Evolutionary conservation across 257 asterid species (phyloP), one percentile per base, ranked within the genome.

Genomic region (Haberlea rhodopensis): DNA sequence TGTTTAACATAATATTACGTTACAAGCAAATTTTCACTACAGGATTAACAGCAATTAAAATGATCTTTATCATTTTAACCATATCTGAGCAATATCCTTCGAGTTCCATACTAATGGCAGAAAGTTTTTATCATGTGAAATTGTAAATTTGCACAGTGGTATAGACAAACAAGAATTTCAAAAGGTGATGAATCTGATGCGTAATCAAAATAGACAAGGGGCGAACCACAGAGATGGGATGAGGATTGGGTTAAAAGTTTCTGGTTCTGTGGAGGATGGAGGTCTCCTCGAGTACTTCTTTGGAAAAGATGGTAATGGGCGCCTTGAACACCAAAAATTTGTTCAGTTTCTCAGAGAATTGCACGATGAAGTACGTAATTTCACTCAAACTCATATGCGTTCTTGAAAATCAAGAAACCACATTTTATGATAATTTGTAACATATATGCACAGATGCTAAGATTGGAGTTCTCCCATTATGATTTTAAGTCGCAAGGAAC

Each of bases 161-260:
- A 81, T 92, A 66, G 98, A 92, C 76, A 81, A 75, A 76, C 62
- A 81, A 53, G 99, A 92, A 70, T 89, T 92, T 69, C 79, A 85
- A 83, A 92, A 80, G 81, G 95, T 92, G 85, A 92, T 89, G 99
- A 60, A 83, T 21, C 80, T 89, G 34, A 89, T 92, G 99, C 87
- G 99, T 51, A 75, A 79, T 32, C 83, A 71, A 34, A 87, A 78
- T 79, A 74, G 97, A 69, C 97, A 87, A 79, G 96, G 97, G 10
- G 74, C 97, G 24, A 75, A 76, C 45, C 97, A 92, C 60, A 82
- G 94, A 71, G 90, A 85, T 18, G 98, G 98, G 10, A 70, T 72
- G 83, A 76, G 99, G 64, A 9, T 46, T 3, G 97, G 99, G 27
- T 56, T 85, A 25, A 84, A 80, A 71, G 94, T 84, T 71, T 76